Evolutionary conservation across 176 grass and related monocot species (phyloP), one percentile per base, ranked within the genome.

Genomic region (Eremochloa ophiuroides): DNA sequence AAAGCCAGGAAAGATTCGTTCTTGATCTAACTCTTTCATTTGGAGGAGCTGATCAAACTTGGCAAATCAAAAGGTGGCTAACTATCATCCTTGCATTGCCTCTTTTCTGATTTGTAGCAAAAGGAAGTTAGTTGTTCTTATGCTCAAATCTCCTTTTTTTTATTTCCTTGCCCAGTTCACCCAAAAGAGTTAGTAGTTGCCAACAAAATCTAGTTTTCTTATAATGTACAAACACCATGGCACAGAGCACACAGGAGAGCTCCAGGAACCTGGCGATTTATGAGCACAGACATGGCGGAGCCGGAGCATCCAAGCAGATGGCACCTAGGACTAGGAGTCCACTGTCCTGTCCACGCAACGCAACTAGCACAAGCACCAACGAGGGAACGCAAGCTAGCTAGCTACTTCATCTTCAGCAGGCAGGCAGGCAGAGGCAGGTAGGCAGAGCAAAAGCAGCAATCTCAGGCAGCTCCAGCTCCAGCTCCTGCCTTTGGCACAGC

Each of bases 71-170:
- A n/a, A n/a, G n/a, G n/a, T n/a, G n/a, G n/a, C n/a, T n/a, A n/a
- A n/a, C n/a, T n/a, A n/a, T n/a, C n/a, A n/a, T 4, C 48, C 43
- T 68, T 34, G 67, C 30, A 35, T 48, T 60, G 56, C 10, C 15
- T 66, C 48, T 72, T 77, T 77, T n/a, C 18, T 27, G 28, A 31
- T 71, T 31, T 64, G 38, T 41, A 71, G 61, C 33, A 43, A 83
- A 78, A 23, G 44, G 40, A 46, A 74, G 59, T 33, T 20, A 76
- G 67, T 12, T 26, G 40, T 23, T 61, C 75, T 83, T 73, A 29
- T 26, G 4, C 79, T 74, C 59, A 67, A 74, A 88, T n/a, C 39
- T 75, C 39, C 17, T 73, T 80, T 84, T 85, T 39, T n/a, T n/a
- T n/a, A 30, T 55, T 85, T 66, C 17, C 53, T 39, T 53, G 2